phyloP scores from a whole-genome alignment of 495 filamentous ascomycete species.

The Talaromyces proteolyticus region DNA sequence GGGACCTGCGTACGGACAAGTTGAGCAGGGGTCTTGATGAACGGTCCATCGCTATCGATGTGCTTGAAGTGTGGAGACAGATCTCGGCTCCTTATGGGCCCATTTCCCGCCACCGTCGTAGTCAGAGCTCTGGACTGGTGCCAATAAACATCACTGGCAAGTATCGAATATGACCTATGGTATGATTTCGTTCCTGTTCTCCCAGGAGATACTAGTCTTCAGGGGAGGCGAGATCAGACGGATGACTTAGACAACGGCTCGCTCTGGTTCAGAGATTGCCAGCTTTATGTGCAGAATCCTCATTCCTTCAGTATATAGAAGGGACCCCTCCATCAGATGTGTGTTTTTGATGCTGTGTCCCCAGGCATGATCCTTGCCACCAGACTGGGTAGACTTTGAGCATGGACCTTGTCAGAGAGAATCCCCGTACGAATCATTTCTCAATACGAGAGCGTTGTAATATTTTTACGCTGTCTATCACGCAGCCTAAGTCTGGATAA shows the following conservation, averaged over 20 bases:
- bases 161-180: conserved; percentile 1
- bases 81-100: background rate
- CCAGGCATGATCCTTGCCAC: too few species aligned
- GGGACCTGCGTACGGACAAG: conserved; percentile 7
- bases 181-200: background rate
- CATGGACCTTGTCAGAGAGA: background rate
- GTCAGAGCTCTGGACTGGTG: background rate
- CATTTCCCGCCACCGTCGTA: background rate
- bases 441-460: background rate
- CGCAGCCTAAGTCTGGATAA: background rate
- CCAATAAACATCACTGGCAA: background rate
- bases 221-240: background rate
- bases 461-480: background rate
- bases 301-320: too few species aligned
- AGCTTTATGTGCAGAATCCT: background rate
- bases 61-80: conserved; percentile 4
- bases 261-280: too few species aligned
- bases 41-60: conserved; percentile 6
- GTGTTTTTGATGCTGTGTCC: too few species aligned
- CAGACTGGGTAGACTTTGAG: background rate
- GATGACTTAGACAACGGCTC: background rate
- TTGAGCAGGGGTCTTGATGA: conserved; percentile 6
- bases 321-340: too few species aligned
- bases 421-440: conserved; percentile 1
- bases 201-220: background rate